Base-by-base conservation (phyloP, 192 early-diverging fungal genomes). In the Spinellus fusiger region DNA sequence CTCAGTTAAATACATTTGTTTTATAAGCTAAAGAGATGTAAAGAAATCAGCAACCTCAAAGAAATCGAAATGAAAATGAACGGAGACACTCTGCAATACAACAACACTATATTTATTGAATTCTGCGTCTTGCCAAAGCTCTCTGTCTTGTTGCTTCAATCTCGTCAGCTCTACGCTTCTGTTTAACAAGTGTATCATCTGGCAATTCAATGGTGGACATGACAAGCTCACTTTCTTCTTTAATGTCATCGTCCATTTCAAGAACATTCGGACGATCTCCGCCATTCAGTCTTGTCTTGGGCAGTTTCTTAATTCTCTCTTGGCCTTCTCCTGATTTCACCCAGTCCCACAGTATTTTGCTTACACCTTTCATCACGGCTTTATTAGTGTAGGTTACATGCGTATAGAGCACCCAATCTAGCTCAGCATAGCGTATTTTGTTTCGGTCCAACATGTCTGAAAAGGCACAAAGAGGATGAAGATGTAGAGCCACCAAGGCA, bases 361-460 rank as follows among this genome's bases (percentile, higher is more conserved):
- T 95, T 12, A 90, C 91, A 62, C 89, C 91, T 55, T 89, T 93
- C 96, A 98, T 97, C 49, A 94, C 91, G 58, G 96, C 96, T 66
- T 93, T 96, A 57, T 85, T 89, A 18, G 94, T 97, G 79, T 94
- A 89, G 9, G 95, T 84, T 8, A 98, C 81, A 50, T 92, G 86
- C 59, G 93, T 88, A 68, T 98, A 98, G 20, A 97, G 85, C 31
- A 98, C 87, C 86, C 95, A 98, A 57, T 97, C 94, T 25, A 95
- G 79, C 48, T 86, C 76, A 0, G 58, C 44, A 20, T 58, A 60
- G 54, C 66, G 51, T 35, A 73, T 69, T 40, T 65, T 65, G 16
- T 68, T 66, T n/a, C 66, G 49, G 31, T 80, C 80, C 47, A 77
- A 74, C 32, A 85, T 86, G 71, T 93, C 85, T 60, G 93, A 92